Evolutionary conservation across 495 filamentous ascomycete species (phyloP), one percentile per base, ranked within the genome.

Genomic region (Penicillium coprophilum): DNA sequence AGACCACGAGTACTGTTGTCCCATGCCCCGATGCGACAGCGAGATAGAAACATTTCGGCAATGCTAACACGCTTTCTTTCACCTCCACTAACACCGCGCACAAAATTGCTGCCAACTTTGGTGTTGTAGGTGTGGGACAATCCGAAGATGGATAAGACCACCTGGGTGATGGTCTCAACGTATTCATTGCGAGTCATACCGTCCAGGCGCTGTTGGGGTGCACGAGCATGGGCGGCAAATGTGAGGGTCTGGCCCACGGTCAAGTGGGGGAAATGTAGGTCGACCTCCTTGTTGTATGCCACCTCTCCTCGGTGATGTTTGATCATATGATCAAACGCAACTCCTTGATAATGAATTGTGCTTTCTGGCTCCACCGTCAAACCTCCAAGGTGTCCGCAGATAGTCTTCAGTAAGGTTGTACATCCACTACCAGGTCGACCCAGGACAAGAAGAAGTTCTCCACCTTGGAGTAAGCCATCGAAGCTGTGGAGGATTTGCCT

Each of bases 1-100:
- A 95, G 76, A 27, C 91, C 91, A 49, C 91, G 82, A 3, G 90
- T 92, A 49, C 82, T 85, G 74, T 96, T 94, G 65, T 95, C 91
- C 88, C 90, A 94, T 4, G 83, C 88, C 46, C 83, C 80, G 27
- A 96, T 76, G 51, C 82, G 83, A 21, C 84, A 84, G 46, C 88
- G 85, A 8, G 86, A 85, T 13, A 90, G 43, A 15, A 66, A 62
- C 65, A 81, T 80, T 61, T 84, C 73, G 2, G 75, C 76, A 30
- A 78, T 78, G 59, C 68, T 89, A 17, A 74, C 64, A 19, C 70
- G 83, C 73, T 93, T 94, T 23, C 89, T 74, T 68, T 96, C 91
- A 21, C 91, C 91, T 34, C 91, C 91, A 31, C 85, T 89, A n/a
- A 95, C 82, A 57, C 91, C 85, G 57, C 71, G 87, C 76, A 60